These are phyloP conservation scores for Alternaria longipes DNA, from an alignment of 2,329 filamentous ascomycete species.

Conservation along the genomic window DNA sequence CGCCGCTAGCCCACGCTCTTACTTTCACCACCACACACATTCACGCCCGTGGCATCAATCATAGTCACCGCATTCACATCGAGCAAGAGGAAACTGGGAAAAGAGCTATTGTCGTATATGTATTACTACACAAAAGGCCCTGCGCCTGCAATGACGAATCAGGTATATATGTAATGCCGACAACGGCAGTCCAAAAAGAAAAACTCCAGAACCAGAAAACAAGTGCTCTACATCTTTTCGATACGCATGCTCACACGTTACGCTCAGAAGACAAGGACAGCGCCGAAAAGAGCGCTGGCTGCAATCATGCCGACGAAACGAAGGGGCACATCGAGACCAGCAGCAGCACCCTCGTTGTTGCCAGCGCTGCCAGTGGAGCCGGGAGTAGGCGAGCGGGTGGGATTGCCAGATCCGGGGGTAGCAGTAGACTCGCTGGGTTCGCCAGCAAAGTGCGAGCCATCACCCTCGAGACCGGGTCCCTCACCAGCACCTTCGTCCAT, in stretches of 20 bases:
- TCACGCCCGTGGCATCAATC: neutral
- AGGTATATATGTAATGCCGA: conserved; percentile 19
- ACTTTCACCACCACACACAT: neutral
- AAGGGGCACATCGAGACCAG: conserved; percentile 38
- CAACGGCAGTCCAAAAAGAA: conserved; percentile 1
- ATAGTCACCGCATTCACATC: neutral
- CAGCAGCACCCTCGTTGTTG: conserved; percentile 27
- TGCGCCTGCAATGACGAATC: conserved; percentile 18
- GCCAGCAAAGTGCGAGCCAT: conserved; percentile 51
- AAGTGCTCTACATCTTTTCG: conserved; percentile 13
- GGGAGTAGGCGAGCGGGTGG: conserved; percentile 34
- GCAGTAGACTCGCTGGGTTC: conserved; percentile 40
- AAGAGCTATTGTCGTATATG: conserved; percentile 3
- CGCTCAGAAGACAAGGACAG: conserved; percentile 42
- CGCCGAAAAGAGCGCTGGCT: conserved; percentile 45
- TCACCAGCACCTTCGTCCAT: conserved; percentile 66
- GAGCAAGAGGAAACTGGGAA: neutral
- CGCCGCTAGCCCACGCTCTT: neutral
- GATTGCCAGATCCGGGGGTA: conserved; percentile 39
- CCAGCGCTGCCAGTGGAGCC: conserved; percentile 17
- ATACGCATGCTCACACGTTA: conserved; percentile 10
- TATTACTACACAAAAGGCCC: conserved; percentile 21
- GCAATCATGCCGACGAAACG: conserved; percentile 42
- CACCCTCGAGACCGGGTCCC: conserved; percentile 64
- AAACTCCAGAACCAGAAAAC: conserved; percentile 15